These are phyloP conservation scores for Wickerhamiella spandovensis DNA, from an alignment of 805 yeast species.

Conservation along the genomic window DNA sequence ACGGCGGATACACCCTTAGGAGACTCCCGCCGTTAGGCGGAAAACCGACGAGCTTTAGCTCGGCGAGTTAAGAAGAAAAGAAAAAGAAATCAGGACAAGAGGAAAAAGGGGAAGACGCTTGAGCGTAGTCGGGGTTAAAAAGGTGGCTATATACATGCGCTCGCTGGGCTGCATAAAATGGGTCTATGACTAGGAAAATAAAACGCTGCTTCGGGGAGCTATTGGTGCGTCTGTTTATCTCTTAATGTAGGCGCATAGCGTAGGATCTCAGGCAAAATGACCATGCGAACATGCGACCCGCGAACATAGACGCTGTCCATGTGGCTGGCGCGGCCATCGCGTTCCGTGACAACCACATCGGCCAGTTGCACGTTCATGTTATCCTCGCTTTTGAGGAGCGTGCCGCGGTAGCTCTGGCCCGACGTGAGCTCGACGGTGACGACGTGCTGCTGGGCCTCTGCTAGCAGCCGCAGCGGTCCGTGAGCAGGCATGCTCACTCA, in stretches of 20 bases:
- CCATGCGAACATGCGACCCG: conserved; percentile 78
- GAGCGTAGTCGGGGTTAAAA: too few species aligned
- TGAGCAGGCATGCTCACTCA: conserved; percentile 19
- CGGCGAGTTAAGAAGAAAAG: too few species aligned
- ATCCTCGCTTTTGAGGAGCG: conserved; percentile 69
- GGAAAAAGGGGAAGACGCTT: too few species aligned
- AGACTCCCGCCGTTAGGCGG: too few species aligned
- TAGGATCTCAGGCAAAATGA: conserved; percentile 79
- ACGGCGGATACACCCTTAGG: too few species aligned
- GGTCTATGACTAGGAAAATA: too few species aligned
- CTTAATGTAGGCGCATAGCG: conserved; percentile 80
- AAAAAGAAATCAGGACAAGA: too few species aligned
- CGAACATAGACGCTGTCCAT: conserved; percentile 79
- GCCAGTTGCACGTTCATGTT: conserved; percentile 83
- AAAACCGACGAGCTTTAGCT: too few species aligned
- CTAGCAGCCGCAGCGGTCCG: conserved; percentile 72
- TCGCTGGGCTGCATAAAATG: too few species aligned
- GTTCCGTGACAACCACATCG: conserved; percentile 67
- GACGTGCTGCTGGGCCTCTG: conserved; percentile 80
- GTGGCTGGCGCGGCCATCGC: conserved; percentile 61
- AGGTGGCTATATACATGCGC: too few species aligned
- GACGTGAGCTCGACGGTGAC: conserved; percentile 70
- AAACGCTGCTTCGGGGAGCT: too few species aligned
- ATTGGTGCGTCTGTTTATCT: conserved; percentile 17
- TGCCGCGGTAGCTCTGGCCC: conserved; percentile 83